Conservation (phyloP, 1,284 basidiomycete species). For the Rhodotorula sp. region DNA sequence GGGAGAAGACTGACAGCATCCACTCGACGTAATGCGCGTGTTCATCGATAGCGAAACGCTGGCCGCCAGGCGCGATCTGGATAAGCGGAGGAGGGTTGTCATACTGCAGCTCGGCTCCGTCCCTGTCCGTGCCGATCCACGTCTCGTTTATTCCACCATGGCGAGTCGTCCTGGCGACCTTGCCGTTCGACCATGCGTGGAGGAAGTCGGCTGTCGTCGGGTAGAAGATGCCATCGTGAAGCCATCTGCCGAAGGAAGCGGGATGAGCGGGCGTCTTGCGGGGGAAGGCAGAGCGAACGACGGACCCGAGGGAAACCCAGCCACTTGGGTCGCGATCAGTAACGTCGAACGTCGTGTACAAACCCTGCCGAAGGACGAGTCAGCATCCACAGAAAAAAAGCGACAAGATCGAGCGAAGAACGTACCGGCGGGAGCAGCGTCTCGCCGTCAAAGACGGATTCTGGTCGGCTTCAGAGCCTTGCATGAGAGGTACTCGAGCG, state of each 20-base stretch:
- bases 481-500: slow-evolving; percentile 9
- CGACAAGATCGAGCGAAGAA: no score
- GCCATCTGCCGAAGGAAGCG: slow-evolving; percentile 15
- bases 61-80: slow-evolving; percentile 45
- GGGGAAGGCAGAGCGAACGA: neutral
- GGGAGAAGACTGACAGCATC: slow-evolving; percentile 24
- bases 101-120: slow-evolving; percentile 33
- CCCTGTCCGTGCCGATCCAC: slow-evolving; percentile 45
- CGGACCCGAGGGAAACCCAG: slow-evolving; percentile 40
- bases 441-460: slow-evolving; percentile 40
- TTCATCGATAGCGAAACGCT: slow-evolving; percentile 46
- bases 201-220: slow-evolving; percentile 45
- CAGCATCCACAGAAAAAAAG: no score
- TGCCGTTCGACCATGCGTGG: slow-evolving; percentile 40
- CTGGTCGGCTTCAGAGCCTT: slow-evolving; percentile 35
- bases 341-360: slow-evolving; percentile 43
- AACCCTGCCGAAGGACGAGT: slow-evolving; percentile 40
- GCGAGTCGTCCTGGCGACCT: slow-evolving; percentile 41
- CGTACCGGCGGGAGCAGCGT: slow-evolving; percentile 32
- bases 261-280: neutral
- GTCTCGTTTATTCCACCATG: slow-evolving; percentile 35
- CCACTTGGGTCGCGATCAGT: slow-evolving; percentile 44
- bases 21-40: slow-evolving; percentile 45
- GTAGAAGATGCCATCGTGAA: slow-evolving; percentile 43
- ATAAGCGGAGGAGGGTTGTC: slow-evolving; percentile 46